These are phyloP conservation scores for Penicillium sp. DNA, from an alignment of 2,329 filamentous ascomycete genomes.

Conservation along the genomic window DNA sequence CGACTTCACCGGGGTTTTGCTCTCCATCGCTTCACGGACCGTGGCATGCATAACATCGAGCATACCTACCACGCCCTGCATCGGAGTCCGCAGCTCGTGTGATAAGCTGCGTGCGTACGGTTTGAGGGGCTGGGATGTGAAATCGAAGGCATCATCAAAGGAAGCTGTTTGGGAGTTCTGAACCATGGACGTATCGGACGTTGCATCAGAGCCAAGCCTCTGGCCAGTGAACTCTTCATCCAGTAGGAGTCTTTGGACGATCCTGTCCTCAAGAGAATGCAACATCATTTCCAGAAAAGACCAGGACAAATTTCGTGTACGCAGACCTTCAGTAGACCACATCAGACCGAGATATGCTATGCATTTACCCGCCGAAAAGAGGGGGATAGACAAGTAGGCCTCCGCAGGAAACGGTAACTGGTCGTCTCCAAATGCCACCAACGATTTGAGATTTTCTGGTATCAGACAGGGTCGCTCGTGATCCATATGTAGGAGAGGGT, in stretches of 20 bases:
- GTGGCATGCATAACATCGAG: conserved; percentile 73
- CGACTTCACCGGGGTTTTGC: conserved; percentile 50
- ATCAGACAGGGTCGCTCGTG: conserved; percentile 70
- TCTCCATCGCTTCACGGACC: conserved; percentile 63
- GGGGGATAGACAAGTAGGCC: conserved; percentile 64
- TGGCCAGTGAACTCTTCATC: conserved; percentile 42
- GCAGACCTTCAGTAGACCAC: conserved; percentile 64
- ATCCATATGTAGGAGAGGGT: conserved; percentile 67
- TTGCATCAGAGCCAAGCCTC: conserved; percentile 22
- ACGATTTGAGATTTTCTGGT: conserved; percentile 58
- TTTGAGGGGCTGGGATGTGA: conserved; percentile 62
- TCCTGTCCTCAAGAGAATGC: conserved; percentile 66
- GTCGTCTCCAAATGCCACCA: conserved; percentile 60
- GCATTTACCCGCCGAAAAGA: conserved; percentile 64
- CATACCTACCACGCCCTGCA: conserved; percentile 76
- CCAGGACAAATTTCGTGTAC: conserved; percentile 59
- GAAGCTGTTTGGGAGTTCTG: conserved; percentile 44
- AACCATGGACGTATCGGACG: conserved; percentile 16
- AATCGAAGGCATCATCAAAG: conserved; percentile 56
- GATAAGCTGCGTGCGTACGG: conserved; percentile 71
- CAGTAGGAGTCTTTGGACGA: conserved; percentile 57
- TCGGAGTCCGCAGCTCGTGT: conserved; percentile 69
- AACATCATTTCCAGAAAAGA: conserved; percentile 65
- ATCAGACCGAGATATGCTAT: conserved; percentile 70
- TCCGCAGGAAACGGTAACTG: conserved; percentile 60